Conservation (phyloP, 176 grass and related monocot genomes). For the Phragmites australis region DNA sequence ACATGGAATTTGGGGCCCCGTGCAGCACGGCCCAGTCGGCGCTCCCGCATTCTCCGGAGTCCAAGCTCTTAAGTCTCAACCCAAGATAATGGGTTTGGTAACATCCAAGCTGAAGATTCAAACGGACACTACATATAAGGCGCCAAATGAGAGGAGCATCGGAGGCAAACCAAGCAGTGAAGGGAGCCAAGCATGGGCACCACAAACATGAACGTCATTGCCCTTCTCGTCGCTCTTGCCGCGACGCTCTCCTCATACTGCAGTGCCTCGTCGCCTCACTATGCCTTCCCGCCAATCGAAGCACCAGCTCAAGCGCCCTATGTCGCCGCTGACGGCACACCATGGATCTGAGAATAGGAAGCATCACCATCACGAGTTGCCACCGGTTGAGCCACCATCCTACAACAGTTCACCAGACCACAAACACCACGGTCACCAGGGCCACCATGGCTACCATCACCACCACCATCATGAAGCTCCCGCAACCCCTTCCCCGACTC, state of each 20-base stretch:
- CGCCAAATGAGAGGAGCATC: background rate
- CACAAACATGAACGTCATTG: background rate
- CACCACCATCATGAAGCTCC: background rate
- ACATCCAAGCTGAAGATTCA: slow-evolving; percentile 6
- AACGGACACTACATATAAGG: slow-evolving; percentile 37
- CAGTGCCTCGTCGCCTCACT: background rate
- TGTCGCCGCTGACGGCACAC: background rate
- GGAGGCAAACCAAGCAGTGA: slow-evolving; percentile 14
- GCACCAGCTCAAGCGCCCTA: slow-evolving; percentile 16
- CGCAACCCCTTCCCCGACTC: background rate
- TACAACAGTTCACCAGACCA: slow-evolving; percentile 7
- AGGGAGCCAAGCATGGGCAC: background rate
- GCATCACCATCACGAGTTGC: background rate
- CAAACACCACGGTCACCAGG: background rate
- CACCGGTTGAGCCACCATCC: slow-evolving; percentile 28
- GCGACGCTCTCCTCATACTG: slow-evolving; percentile 13
- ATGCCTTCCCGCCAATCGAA: background rate
- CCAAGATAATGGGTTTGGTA: slow-evolving; percentile 50
- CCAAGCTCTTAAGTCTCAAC: no score
- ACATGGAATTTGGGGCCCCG: slow-evolving; percentile 16
- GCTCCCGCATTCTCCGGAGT: slow-evolving; percentile 4
- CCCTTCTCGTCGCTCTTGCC: slow-evolving; percentile 23
- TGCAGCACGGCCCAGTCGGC: slow-evolving; percentile 26
- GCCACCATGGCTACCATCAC: slow-evolving; percentile 8
- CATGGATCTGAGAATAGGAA: background rate